These are phyloP conservation scores for Oryza coarctata DNA, from an alignment of 176 grass and related monocot species.

Conservation along the genomic window DNA sequence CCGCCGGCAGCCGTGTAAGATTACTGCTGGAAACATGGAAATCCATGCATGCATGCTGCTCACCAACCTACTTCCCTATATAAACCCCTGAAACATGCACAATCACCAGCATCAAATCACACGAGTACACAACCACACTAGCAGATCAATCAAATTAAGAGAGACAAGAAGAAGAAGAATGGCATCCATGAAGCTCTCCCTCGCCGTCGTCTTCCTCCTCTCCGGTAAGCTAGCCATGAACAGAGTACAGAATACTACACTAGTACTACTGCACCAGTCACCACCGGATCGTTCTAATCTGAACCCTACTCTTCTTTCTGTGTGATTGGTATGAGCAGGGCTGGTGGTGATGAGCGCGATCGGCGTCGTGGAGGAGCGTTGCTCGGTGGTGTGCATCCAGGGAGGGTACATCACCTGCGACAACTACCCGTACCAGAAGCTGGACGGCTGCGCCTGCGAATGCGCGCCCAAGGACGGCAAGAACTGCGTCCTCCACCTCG, in stretches of 20 bases:
- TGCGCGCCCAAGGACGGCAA: conserved; percentile 32
- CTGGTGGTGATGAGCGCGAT: not conserved
- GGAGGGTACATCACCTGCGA: conserved; percentile 46
- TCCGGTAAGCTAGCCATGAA: conserved; percentile 11
- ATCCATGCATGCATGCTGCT: not conserved
- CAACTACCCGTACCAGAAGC: conserved; percentile 34
- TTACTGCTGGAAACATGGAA: not conserved
- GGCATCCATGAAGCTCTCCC: conserved; percentile 35
- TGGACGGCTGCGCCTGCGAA: conserved; percentile 28
- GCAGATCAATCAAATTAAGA: not conserved
- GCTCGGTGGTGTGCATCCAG: conserved; percentile 17
- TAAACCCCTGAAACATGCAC: not conserved
- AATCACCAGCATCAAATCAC: not conserved
- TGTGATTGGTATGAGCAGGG: not conserved
- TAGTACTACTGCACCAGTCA: too few species aligned
- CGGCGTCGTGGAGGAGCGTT: not conserved
- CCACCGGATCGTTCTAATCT: not conserved
- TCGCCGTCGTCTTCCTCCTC: conserved; percentile 39
- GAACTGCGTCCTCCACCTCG: conserved; percentile 40
- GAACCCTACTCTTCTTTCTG: not conserved
- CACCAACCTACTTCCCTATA: not conserved
- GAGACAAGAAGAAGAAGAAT: not conserved
- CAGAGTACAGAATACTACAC: too few species aligned
- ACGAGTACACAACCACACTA: not conserved
- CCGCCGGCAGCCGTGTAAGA: not conserved